Evolutionary conservation across 192 early-diverging fungal genomes (phyloP).

Genomic region (Coemansia sp.): DNA sequence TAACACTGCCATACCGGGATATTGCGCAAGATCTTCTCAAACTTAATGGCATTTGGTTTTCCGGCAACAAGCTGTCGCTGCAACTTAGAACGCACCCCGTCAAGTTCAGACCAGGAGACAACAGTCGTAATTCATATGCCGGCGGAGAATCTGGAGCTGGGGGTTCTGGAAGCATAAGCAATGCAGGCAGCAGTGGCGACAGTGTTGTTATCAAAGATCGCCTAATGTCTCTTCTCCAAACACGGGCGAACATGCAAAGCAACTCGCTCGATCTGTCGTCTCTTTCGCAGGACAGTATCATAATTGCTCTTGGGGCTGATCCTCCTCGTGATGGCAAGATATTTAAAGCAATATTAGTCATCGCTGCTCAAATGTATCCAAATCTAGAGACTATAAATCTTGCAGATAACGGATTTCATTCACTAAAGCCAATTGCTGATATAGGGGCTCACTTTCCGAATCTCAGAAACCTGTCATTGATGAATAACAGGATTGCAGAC

Average conservation of each 20-base stretch:
- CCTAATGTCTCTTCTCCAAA: constrained; percentile 41
- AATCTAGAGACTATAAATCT: constrained; percentile 32
- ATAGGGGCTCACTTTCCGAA: constrained; percentile 41
- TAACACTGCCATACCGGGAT: constrained; percentile 28
- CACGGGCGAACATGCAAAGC: constrained; percentile 41
- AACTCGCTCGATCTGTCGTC: constrained; percentile 43
- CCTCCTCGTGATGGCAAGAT: constrained; percentile 46
- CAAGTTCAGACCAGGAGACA: constrained; percentile 27
- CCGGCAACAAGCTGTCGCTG: constrained; percentile 40
- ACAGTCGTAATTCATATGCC: constrained; percentile 14
- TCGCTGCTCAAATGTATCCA: constrained; percentile 43
- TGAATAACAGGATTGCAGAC: constrained; percentile 44
- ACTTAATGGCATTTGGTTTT: constrained; percentile 50
- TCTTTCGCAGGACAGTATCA: constrained; percentile 38
- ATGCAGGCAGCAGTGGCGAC: constrained; percentile 25
- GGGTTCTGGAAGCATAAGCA: not conserved
- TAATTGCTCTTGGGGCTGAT: constrained; percentile 36
- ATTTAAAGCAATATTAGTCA: constrained; percentile 44
- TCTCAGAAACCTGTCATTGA: constrained; percentile 41
- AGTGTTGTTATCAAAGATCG: constrained; percentile 39
- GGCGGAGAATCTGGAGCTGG: constrained; percentile 3
- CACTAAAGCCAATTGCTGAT: constrained; percentile 40
- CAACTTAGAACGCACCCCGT: constrained; percentile 45
- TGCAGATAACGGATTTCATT: constrained; percentile 44
- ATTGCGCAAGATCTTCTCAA: constrained; percentile 45